Evolutionary conservation across 2,329 filamentous ascomycete species (phyloP), one percentile per base, ranked within the genome.

Genomic region (Claviceps monticola): DNA sequence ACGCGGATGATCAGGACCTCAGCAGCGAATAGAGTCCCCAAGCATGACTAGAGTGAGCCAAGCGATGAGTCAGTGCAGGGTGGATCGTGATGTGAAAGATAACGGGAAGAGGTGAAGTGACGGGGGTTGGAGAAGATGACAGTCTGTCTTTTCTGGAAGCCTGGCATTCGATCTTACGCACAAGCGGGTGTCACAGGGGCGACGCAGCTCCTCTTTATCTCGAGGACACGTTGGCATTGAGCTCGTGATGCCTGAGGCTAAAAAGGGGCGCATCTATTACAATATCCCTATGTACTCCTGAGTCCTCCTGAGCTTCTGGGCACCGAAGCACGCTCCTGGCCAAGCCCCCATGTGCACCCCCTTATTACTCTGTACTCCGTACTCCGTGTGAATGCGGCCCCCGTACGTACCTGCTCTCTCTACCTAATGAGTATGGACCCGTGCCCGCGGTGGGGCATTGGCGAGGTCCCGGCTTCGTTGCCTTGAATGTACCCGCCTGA

Each of bases 191-290:
- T 21, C 34, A 14, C n/a, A 5, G 23, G n/a, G 17, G 47, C 37
- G 51, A 19, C 29, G 26, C 17, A 21, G 42, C 26, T 3, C 39
- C 42, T 55, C 51, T 55, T 55, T 55, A 55, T 55, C 36, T 61
- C 58, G 56, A 64, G 62, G 62, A 61, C 62, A 64, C 62, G 62
- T 64, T 57, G 57, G 60, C 50, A 50, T 46, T 59, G 59, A 55
- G 48, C 50, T 50, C 46, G 55, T 37, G 36, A 44, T 58, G 63
- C 64, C 64, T 66, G 60, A 66, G 64, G 64, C 61, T 60, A 2
- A 46, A 52, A 55, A 53, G 56, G 59, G 55, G 56, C 52, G 51
- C 39, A 26, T 26, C 23, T 26, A 21, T 21, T 4, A 21, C 21
- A 21, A 21, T 21, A n/a, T n/a, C n/a, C n/a, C n/a, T n/a, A n/a